Evolutionary conservation across 2,329 filamentous ascomycete species (phyloP).

Genomic region (Aureobasidium musti): DNA sequence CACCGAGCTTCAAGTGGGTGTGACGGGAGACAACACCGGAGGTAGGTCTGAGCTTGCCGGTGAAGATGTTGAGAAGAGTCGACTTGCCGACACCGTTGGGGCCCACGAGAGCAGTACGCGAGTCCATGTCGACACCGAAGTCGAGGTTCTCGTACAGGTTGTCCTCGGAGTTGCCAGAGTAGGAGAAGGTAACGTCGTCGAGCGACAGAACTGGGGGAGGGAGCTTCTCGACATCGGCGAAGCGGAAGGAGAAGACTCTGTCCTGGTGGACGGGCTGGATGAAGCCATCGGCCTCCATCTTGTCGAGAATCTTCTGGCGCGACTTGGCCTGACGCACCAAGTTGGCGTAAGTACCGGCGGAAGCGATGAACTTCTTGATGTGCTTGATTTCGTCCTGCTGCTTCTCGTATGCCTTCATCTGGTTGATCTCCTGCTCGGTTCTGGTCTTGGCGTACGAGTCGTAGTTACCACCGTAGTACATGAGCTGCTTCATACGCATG

Average conservation of each 20-base stretch:
- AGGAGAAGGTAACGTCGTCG: slow-evolving; percentile 96
- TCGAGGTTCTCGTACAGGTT: slow-evolving; percentile 96
- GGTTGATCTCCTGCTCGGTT: slow-evolving; percentile 91
- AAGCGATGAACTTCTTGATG: slow-evolving; percentile 99
- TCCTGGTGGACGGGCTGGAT: slow-evolving; percentile 87
- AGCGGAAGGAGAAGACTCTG: slow-evolving; percentile 94
- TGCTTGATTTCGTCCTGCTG: slow-evolving; percentile 98
- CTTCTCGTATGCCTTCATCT: slow-evolving; percentile 98
- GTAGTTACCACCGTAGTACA: slow-evolving; percentile 99
- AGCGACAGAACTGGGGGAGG: slow-evolving; percentile 95
- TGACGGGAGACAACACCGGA: slow-evolving; percentile 81
- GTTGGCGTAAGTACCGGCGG: slow-evolving; percentile 99
- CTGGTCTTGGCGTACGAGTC: slow-evolving; percentile 95
- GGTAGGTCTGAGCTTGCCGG: slow-evolving; percentile 86
- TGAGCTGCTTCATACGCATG: slow-evolving; percentile 83
- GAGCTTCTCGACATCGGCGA: slow-evolving; percentile 99
- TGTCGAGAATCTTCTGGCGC: slow-evolving; percentile 98
- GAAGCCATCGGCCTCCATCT: slow-evolving; percentile 99
- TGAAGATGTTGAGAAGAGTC: slow-evolving; percentile 93
- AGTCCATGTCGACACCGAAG: slow-evolving; percentile 99
- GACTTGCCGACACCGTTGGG: slow-evolving; percentile 99
- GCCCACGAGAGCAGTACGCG: slow-evolving; percentile 91
- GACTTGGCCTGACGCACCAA: slow-evolving; percentile 98
- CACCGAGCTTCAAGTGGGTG: slow-evolving; percentile 96
- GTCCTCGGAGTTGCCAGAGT: slow-evolving; percentile 85